Evolutionary conservation across 148 eudicot species (phyloP).

Genomic region (Mesembryanthemum crystallinum): DNA sequence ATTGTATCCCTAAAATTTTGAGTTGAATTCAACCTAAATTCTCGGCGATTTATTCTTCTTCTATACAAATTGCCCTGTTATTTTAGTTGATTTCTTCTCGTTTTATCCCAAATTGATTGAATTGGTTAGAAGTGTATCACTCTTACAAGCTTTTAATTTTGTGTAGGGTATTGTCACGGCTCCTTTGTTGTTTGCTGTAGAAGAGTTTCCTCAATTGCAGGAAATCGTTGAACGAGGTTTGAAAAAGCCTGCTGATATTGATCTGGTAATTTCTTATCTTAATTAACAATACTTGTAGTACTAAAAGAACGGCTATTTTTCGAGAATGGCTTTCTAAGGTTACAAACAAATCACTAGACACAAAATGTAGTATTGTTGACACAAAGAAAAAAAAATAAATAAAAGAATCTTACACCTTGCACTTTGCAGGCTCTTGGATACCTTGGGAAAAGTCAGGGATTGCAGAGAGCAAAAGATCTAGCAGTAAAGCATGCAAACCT

Average conservation of each 20-base stretch:
- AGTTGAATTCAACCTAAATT: too few species aligned
- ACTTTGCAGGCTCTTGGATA: constrained; percentile 68
- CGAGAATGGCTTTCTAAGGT: too few species aligned
- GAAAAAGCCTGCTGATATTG: constrained; percentile 62
- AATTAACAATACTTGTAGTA: neutral
- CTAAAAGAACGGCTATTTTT: neutral
- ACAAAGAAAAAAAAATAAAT: neutral
- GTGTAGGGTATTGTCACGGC: constrained; percentile 86
- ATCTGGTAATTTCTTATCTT: constrained; percentile 55
- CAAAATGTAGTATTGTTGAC: neutral
- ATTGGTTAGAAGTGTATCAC: too few species aligned
- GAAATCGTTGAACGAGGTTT: constrained; percentile 70
- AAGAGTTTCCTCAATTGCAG: constrained; percentile 83
- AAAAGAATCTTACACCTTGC: neutral
- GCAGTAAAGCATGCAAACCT: constrained; percentile 74
- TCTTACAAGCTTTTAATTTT: too few species aligned
- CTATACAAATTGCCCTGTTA: too few species aligned
- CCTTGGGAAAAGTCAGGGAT: constrained; percentile 73
- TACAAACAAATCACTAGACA: neutral
- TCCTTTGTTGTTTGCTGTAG: constrained; percentile 84
- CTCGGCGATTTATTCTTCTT: too few species aligned
- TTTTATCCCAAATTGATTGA: neutral
- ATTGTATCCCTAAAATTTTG: too few species aligned
- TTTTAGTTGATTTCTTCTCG: too few species aligned
- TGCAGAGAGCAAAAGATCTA: constrained; percentile 71